These are phyloP conservation scores for Schizophyllum amplum DNA, from an alignment of 1,284 basidiomycete species.

Conservation along the genomic window DNA sequence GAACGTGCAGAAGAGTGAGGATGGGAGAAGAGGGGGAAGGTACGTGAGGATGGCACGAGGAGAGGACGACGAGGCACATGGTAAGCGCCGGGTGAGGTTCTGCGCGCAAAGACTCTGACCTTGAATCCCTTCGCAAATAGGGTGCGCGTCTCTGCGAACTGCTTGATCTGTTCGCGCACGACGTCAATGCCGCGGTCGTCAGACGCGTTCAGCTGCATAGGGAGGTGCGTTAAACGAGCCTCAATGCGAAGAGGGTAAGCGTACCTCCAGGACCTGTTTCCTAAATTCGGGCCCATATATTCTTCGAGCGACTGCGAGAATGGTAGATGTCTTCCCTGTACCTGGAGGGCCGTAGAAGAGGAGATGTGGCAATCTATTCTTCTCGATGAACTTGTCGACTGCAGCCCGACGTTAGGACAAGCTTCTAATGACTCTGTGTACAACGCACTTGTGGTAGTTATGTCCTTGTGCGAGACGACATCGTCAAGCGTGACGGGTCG, in stretches of 20 bases:
- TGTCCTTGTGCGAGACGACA: conserved; percentile 92
- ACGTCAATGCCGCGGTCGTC: conserved; percentile 98
- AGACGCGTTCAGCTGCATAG: conserved; percentile 83
- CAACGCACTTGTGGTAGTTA: conserved; percentile 84
- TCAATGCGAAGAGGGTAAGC: conserved; percentile 13
- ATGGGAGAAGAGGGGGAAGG: too few relatives aligned
- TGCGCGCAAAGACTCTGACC: conserved; percentile 1
- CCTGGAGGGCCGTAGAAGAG: conserved; percentile 98
- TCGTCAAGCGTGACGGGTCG: conserved; percentile 83
- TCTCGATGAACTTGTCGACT: conserved; percentile 97
- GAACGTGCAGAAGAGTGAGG: too few relatives aligned
- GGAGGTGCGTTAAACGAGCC: conserved; percentile 2
- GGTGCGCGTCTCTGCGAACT: conserved; percentile 94
- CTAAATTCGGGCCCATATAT: conserved; percentile 82
- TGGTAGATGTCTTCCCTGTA: conserved; percentile 96
- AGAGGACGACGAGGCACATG: too few relatives aligned
- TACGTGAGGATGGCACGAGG: too few relatives aligned
- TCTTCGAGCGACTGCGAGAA: conserved; percentile 90
- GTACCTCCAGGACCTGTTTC: conserved; percentile 93
- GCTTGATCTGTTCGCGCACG: conserved; percentile 97
- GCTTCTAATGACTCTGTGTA: background rate
- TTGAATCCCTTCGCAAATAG: conserved; percentile 92
- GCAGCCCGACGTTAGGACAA: background rate
- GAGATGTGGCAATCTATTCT: conserved; percentile 90
- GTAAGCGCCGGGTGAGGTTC: too few relatives aligned